phyloP scores from a whole-genome alignment of 139 green algal species.

The Micractinium sp. region DNA sequence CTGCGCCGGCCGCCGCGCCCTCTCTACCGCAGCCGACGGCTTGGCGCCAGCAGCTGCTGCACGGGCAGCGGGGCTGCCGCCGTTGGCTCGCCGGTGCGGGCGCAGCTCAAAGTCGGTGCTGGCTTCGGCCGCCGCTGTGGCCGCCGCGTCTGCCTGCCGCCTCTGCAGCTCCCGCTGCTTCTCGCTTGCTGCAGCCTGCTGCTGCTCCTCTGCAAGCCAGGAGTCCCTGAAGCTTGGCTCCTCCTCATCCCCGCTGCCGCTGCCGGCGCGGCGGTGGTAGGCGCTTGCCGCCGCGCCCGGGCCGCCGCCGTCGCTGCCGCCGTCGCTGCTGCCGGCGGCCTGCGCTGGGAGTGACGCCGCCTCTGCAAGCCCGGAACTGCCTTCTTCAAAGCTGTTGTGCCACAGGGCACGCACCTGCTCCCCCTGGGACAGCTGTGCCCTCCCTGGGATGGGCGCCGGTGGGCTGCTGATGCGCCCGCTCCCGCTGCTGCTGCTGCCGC shows the following conservation, averaged over 20 bases:
- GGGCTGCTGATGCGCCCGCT: constrained; percentile 6
- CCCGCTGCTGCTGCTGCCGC: constrained; percentile 14
- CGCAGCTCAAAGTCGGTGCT: constrained; percentile 3
- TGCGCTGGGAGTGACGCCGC: background rate
- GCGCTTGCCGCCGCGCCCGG: background rate
- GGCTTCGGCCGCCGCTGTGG: background rate
- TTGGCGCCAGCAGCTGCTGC: background rate
- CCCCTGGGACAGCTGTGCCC: background rate
- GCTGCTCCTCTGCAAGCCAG: constrained; percentile 21
- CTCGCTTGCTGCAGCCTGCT: background rate
- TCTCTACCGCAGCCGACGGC: background rate
- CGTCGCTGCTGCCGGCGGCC: background rate
- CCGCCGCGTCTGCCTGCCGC: background rate
- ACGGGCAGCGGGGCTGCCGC: background rate
- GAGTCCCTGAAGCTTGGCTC: constrained; percentile 38
- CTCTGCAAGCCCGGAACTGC: background rate
- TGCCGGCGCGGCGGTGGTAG: constrained; percentile 14
- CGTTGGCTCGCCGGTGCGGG: background rate
- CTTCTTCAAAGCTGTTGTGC: constrained; percentile 9
- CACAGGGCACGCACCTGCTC: background rate
- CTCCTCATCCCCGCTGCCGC: constrained; percentile 19
- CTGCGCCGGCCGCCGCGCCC: background rate
- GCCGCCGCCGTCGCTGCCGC: background rate
- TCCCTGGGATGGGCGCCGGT: constrained; percentile 19
- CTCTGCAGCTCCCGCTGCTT: background rate